Conservation (phyloP, 2,329 filamentous ascomycete genomes). For the Talaromyces sp. region DNA sequence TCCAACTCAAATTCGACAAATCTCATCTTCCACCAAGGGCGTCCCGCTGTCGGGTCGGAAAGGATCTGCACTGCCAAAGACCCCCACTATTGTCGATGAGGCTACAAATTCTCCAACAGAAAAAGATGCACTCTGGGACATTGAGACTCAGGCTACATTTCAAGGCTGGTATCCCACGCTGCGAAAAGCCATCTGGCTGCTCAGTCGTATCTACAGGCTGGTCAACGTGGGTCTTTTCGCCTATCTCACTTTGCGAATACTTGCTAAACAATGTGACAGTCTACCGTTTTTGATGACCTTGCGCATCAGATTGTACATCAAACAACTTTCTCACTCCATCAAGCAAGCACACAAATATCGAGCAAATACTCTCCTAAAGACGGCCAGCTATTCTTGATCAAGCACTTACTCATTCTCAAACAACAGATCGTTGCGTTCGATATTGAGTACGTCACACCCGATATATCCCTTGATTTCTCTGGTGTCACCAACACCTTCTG, state of each 20-base stretch:
- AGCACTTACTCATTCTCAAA: conserved; percentile 90
- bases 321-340: conserved; percentile 76
- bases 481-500: conserved; percentile 63
- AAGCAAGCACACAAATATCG: conserved; percentile 68
- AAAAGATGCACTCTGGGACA: conserved; percentile 49
- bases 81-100: conserved; percentile 52
- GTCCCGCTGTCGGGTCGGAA: conserved; percentile 55
- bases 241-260: background rate
- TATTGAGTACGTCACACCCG: conserved; percentile 70
- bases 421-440: conserved; percentile 95
- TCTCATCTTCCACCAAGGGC: conserved; percentile 40
- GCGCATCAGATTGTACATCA: conserved; percentile 83
- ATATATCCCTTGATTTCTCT: conserved; percentile 65
- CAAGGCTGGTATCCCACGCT: conserved; percentile 65
- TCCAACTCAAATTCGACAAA: conserved; percentile 50
- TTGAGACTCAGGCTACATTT: conserved; percentile 55
- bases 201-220: conserved; percentile 66
- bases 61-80: conserved; percentile 44
- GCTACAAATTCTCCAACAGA: conserved; percentile 43
- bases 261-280: conserved; percentile 39
- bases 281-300: conserved; percentile 66
- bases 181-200: conserved; percentile 63
- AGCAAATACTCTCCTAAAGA: conserved; percentile 62
- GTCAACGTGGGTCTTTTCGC: conserved; percentile 52
- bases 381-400: conserved; percentile 86